Evolutionary conservation across 176 grass and related monocot species (phyloP).

Genomic region (Secale cereale): DNA sequence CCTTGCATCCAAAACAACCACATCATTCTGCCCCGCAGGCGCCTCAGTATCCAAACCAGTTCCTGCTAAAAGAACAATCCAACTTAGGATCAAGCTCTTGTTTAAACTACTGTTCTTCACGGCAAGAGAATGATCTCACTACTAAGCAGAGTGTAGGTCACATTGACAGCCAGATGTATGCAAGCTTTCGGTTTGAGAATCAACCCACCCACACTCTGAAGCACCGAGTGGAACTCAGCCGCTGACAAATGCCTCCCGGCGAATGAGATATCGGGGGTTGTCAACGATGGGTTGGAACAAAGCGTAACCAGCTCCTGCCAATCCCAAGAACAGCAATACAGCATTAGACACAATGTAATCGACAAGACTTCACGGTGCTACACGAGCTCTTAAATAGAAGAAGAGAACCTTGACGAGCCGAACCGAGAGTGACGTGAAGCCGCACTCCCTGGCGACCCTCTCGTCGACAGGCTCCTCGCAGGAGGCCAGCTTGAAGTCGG

Average conservation of each 20-base stretch:
- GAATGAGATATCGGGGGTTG: conserved; percentile 45
- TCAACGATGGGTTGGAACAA: conserved; percentile 41
- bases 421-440: conserved; percentile 78
- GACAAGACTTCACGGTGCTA: background rate
- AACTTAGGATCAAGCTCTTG: background rate
- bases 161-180: background rate
- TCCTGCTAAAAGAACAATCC: background rate
- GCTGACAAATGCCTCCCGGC: conserved; percentile 71
- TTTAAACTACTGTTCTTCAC: background rate
- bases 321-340: conserved; percentile 13
- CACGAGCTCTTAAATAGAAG: background rate
- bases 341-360: background rate
- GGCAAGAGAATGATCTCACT: background rate
- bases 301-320: conserved; percentile 90
- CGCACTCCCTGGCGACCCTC: conserved; percentile 66
- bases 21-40: conserved; percentile 31
- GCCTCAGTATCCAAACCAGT: conserved; percentile 16
- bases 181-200: background rate
- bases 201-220: conserved; percentile 58
- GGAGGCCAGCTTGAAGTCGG: conserved; percentile 89
- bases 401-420: conserved; percentile 67
- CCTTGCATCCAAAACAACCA: conserved; percentile 77
- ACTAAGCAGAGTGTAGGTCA: background rate
- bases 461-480: conserved; percentile 62
- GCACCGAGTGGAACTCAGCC: conserved; percentile 64